Evolutionary conservation across 352 stramenopile genomes (phyloP).

Genomic region (Bremia lactucae): DNA sequence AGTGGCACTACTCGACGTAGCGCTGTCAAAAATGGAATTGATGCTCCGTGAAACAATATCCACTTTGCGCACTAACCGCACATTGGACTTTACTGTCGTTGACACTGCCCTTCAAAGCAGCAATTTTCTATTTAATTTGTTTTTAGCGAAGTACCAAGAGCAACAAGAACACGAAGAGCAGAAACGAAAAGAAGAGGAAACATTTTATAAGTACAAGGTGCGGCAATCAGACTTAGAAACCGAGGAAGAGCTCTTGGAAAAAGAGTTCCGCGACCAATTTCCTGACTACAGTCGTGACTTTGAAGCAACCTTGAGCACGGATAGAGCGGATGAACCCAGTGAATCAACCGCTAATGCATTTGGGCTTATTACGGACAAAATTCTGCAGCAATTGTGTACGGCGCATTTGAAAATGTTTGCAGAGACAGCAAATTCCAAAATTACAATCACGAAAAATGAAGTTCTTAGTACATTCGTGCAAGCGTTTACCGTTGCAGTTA

Average conservation of each 20-base stretch:
- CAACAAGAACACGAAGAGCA: slow-evolving; percentile 70
- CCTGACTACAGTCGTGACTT: slow-evolving; percentile 86
- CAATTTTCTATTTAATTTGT: slow-evolving; percentile 73
- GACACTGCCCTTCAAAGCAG: slow-evolving; percentile 43
- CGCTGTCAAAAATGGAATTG: slow-evolving; percentile 57
- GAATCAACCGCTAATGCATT: slow-evolving; percentile 18
- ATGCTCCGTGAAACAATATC: slow-evolving; percentile 42
- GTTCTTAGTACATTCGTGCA: slow-evolving; percentile 58
- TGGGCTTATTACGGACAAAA: slow-evolving; percentile 58
- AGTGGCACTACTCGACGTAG: slow-evolving; percentile 62
- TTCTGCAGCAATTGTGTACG: slow-evolving; percentile 60
- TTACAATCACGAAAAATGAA: slow-evolving; percentile 27
- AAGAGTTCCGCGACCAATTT: slow-evolving; percentile 88
- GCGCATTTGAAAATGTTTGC: slow-evolving; percentile 65
- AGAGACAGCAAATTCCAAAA: slow-evolving; percentile 34
- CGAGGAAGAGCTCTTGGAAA: slow-evolving; percentile 76
- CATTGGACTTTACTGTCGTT: slow-evolving; percentile 13
- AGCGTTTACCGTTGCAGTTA: slow-evolving; percentile 56
- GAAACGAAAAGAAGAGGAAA: slow-evolving; percentile 59
- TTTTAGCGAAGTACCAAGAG: slow-evolving; percentile 77
- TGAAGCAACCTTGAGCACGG: slow-evolving; percentile 42
- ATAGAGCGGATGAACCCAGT: slow-evolving; percentile 6
- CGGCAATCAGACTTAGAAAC: slow-evolving; percentile 71
- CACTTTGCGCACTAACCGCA: slow-evolving; percentile 12
- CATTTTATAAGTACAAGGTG: slow-evolving; percentile 82